Base-by-base conservation (phyloP, 495 filamentous ascomycete genomes). In the Aspergillus cristatus region DNA sequence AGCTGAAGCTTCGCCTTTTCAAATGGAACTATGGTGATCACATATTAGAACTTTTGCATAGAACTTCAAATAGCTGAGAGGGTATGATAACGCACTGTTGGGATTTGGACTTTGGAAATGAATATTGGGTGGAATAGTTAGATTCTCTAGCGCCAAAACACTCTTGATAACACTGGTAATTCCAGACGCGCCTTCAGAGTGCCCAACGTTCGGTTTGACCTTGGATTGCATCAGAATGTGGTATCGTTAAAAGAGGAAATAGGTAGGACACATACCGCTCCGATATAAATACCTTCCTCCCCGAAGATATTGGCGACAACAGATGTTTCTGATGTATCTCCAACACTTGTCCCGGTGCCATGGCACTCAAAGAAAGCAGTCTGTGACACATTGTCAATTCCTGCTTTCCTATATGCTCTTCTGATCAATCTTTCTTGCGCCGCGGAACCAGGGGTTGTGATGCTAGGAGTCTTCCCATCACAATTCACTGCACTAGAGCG, bases 101-200 rank as follows among this genome's bases (percentile, higher is more conserved):
- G 47, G 42, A 29, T 41, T 50, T 1, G 42, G 42, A 8, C 14
- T 34, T 1, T 12, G n/a, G 35, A 50, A 46, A 13, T 50, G 29
- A 22, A 46, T 31, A 38, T 76, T 82, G 0, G 76, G 72, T 0
- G 70, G 68, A 10, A 77, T 60, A 0, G 49, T 39, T 8, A 38
- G 41, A 32, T 74, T 57, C 38, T 68, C 62, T 38, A 82, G 56
- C 15, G 68, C 60, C 18, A 72, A 45, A 1, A 68, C 56, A 1
- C 66, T 62, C 51, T 79, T 79, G 2, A 82, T 50, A 0, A 79
- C 15, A 3, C 68, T 70, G 2, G 76, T 74, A 32, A 78, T 33
- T 4, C 73, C 75, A 3, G 68, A 67, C 3, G 67, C 59, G 7
- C 59, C 73, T 43, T 71, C 71, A 10, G 45, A 37, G 41, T 74